These are phyloP conservation scores for Peterozyma xylosa DNA, from an alignment of 805 yeast species.

Conservation along the genomic window DNA sequence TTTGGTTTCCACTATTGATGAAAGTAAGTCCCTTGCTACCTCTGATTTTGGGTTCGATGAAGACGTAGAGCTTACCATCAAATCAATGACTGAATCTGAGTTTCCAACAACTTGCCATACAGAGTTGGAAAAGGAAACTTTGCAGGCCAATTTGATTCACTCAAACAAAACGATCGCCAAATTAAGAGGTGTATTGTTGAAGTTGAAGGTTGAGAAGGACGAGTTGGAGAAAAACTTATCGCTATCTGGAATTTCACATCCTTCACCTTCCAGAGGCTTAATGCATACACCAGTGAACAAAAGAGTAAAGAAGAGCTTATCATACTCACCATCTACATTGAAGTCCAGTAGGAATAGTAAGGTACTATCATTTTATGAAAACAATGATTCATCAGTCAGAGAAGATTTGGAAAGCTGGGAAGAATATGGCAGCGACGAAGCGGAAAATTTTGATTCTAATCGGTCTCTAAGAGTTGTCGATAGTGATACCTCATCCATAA, in stretches of 20 bases:
- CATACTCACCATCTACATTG: conserved; percentile 9
- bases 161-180: conserved; percentile 59
- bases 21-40: conserved; percentile 10
- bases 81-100: conserved; percentile 10
- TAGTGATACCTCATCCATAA: conserved; percentile 10
- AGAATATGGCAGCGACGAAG: conserved; percentile 16
- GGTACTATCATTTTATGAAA: conserved; percentile 13
- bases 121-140: conserved; percentile 56
- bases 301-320: conserved; percentile 2
- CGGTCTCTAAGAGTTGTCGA: conserved; percentile 16
- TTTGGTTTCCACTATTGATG: not conserved
- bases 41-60: conserved; percentile 30
- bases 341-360: conserved; percentile 13
- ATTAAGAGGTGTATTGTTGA: conserved; percentile 42
- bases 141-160: conserved; percentile 54
- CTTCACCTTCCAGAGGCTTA: not conserved
- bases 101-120: conserved; percentile 31
- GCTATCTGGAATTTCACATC: not conserved
- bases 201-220: conserved; percentile 32
- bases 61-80: conserved; percentile 9
- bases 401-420: conserved; percentile 17
- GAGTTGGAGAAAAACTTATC: conserved; percentile 20
- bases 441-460: conserved; percentile 7
- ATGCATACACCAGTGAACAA: conserved; percentile 2
- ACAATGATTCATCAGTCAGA: conserved; percentile 9